These are phyloP conservation scores for Tetrapisispora arboricola DNA, from an alignment of 805 yeast species.

Conservation along the genomic window DNA sequence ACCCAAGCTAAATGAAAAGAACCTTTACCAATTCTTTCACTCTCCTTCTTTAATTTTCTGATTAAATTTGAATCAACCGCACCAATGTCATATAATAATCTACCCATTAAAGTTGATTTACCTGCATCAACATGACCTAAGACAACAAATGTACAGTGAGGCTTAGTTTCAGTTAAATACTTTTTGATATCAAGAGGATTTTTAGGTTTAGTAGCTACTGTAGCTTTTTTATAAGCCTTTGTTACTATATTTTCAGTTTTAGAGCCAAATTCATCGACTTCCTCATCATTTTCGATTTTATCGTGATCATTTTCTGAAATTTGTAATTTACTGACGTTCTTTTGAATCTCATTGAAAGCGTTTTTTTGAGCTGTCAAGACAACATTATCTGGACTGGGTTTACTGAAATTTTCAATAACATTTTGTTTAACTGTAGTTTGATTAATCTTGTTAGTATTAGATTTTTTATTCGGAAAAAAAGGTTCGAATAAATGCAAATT, in stretches of 20 bases:
- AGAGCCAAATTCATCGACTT: slow-evolving; percentile 10
- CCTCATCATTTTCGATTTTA: slow-evolving; percentile 18
- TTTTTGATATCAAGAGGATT: slow-evolving; percentile 51
- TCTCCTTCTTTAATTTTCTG: slow-evolving; percentile 93
- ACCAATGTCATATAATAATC: slow-evolving; percentile 82
- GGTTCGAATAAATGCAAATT: slow-evolving; percentile 23
- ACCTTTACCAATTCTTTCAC: slow-evolving; percentile 96
- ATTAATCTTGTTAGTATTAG: not conserved
- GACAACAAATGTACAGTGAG: slow-evolving; percentile 90
- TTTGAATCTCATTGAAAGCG: slow-evolving; percentile 29
- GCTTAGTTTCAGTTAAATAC: slow-evolving; percentile 83
- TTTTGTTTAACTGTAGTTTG: slow-evolving; percentile 4
- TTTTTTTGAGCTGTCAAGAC: slow-evolving; percentile 47
- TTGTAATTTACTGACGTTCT: slow-evolving; percentile 3
- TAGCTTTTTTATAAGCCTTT: slow-evolving; percentile 19
- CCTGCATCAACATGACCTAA: slow-evolving; percentile 99
- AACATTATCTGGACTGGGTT: slow-evolving; percentile 79
- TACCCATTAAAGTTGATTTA: slow-evolving; percentile 97
- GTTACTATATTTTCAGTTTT: slow-evolving; percentile 17
- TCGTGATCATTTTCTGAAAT: slow-evolving; percentile 19
- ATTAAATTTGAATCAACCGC: slow-evolving; percentile 95
- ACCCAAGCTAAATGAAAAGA: slow-evolving; percentile 99
- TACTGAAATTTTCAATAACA: slow-evolving; percentile 42
- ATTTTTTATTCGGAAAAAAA: slow-evolving; percentile 32
- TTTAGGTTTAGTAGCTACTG: slow-evolving; percentile 25